Evolutionary conservation across 2,329 filamentous ascomycete genomes (phyloP).

Genomic region (Fonsecaea pugnacius): DNA sequence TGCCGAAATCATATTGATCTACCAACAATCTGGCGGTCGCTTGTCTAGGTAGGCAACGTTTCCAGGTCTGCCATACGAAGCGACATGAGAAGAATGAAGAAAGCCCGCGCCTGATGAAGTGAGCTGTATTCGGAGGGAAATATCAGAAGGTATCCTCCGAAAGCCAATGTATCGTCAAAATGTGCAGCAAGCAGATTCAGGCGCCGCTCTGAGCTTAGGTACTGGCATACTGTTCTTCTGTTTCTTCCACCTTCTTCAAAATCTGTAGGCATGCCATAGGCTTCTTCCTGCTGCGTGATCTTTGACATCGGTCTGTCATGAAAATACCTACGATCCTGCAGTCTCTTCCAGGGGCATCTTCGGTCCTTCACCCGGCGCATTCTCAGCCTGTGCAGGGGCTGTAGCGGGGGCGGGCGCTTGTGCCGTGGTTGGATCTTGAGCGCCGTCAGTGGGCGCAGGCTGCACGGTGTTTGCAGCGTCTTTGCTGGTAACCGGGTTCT

Average conservation of each 20-base stretch:
- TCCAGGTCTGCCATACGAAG: neutral
- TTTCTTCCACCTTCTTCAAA: neutral
- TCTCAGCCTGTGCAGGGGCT: constrained; percentile 26
- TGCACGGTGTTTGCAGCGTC: constrained; percentile 27
- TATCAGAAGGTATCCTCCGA: neutral
- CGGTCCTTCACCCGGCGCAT: constrained; percentile 20
- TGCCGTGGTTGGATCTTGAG: constrained; percentile 25
- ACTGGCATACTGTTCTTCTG: neutral
- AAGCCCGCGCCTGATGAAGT: neutral
- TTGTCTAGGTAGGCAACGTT: neutral
- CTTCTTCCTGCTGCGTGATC: neutral
- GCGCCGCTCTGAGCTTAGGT: neutral
- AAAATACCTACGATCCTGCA: neutral
- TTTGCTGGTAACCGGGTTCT: constrained; percentile 33
- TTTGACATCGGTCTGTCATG: neutral
- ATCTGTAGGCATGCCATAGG: neutral
- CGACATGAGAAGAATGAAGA: neutral
- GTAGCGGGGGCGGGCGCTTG: constrained; percentile 24
- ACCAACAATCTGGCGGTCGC: neutral
- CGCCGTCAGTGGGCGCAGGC: constrained; percentile 28
- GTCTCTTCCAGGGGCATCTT: constrained; percentile 22
- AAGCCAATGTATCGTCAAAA: constrained; percentile 3
- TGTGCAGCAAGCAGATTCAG: neutral
- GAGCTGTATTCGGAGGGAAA: neutral
- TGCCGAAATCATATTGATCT: neutral